Base-by-base conservation (phyloP, 345 rosid genomes). In the Angophora floribunda region DNA sequence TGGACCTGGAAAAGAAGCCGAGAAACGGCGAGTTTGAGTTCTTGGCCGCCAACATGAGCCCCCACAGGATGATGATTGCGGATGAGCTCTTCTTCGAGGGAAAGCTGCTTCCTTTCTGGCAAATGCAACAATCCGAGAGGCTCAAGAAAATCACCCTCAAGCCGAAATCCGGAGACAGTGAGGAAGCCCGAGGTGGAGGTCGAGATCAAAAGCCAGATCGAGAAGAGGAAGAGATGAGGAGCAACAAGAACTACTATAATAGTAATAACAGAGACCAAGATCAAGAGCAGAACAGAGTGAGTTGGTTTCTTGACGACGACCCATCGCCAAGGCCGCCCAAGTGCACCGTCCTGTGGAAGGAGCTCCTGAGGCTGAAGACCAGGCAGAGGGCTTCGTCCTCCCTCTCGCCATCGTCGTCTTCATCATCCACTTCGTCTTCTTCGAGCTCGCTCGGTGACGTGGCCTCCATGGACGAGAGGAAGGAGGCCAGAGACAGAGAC, bases 241-340 rank as follows among this genome's bases (percentile, higher is more conserved):
- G 17, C 14, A 24, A 13, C 0, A 84, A n/a, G 79, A 59, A 57
- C 87, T 30, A 24, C 86, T 67, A 88, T 85, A 53, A 91, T 16
- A 36, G 65, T 85, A 53, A 52, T 51, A 85, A 86, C 89, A 93
- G 49, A 94, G 91, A 95, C 95, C 50, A 92, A 16, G 51, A 51
- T 70, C 88, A 63, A 28, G 44, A 63, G 13, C 67, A 90, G 63
- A 22, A 90, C 59, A 91, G 92, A 78, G 91, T 91, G 6, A 93
- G 90, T 89, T 96, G 99, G 97, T 96, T 94, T 89, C 94, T 95
- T 28, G 99, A 96, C 80, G 99, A 97, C 52, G 99, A 97, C 55
- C 99, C 99, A 28, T 97, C 99, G 85, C 99, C 99, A 14, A 92
- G 99, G 90, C 99, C 98, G 85, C 99, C 99, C 21, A 97, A 97